These are phyloP conservation scores for Ceratocystis destructans DNA, from an alignment of 2,329 filamentous ascomycete species.

Conservation along the genomic window DNA sequence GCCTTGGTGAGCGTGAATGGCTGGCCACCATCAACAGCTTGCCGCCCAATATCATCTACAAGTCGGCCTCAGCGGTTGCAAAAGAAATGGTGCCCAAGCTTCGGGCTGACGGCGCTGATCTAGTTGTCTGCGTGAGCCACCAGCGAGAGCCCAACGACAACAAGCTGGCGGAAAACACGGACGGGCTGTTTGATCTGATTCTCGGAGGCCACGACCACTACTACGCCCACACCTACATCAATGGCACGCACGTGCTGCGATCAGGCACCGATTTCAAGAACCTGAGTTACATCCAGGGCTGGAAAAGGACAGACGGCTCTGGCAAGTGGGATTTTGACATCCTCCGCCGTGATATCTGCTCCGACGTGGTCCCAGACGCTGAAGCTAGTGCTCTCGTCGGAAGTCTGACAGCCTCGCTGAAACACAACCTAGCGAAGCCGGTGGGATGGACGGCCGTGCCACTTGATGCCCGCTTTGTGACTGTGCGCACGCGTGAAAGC, in stretches of 20 bases:
- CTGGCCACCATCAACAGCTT: conserved; percentile 77
- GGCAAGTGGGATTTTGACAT: conserved; percentile 65
- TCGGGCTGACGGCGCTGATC: conserved; percentile 63
- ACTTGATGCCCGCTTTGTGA: conserved; percentile 75
- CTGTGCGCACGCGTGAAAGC: conserved; percentile 61
- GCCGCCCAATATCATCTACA: conserved; percentile 70
- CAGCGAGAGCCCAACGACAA: conserved; percentile 81
- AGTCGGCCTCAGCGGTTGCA: conserved; percentile 62
- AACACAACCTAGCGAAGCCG: conserved; percentile 64
- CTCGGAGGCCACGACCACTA: conserved; percentile 85
- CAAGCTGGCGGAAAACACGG: conserved; percentile 63
- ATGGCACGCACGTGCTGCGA: conserved; percentile 69
- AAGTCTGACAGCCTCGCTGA: conserved; percentile 57
- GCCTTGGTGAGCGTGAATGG: conserved; percentile 78
- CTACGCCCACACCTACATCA: conserved; percentile 64
- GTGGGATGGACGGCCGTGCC: conserved; percentile 72
- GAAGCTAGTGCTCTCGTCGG: conserved; percentile 23
- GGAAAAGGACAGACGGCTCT: conserved; percentile 29
- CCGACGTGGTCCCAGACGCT: conserved; percentile 38
- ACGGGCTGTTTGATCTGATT: conserved; percentile 68
- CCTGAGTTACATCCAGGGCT: conserved; percentile 71
- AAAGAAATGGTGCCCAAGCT: conserved; percentile 60
- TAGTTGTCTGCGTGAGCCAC: conserved; percentile 72
- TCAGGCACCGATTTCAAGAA: conserved; percentile 90
- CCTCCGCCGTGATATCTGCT: conserved; percentile 57